These are phyloP conservation scores for Saccharomyces hybrid DNA, from an alignment of 1,139 yeast species.

Conservation along the genomic window DNA sequence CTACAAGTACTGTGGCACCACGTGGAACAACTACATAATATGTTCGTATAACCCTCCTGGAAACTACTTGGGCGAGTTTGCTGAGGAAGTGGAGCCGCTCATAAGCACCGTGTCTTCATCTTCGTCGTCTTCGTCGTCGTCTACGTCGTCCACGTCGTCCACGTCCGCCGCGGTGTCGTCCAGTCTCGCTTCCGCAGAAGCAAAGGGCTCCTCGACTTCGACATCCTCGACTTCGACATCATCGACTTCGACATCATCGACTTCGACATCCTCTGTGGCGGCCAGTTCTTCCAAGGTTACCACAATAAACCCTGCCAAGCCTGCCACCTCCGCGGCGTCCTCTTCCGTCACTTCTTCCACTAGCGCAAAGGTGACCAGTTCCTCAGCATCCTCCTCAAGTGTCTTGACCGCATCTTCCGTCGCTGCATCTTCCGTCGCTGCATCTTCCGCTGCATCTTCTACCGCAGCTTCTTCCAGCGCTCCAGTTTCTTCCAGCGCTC, in stretches of 20 bases:
- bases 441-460: not conserved
- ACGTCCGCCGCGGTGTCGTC: not conserved
- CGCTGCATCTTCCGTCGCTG: not conserved
- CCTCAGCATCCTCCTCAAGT: not conserved
- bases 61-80: conserved; percentile 41
- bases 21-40: conserved; percentile 49
- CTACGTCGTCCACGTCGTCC: not conserved
- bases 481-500: not conserved
- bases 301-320: not conserved
- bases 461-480: not conserved
- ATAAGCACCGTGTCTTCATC: not conserved
- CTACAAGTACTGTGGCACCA: conserved; percentile 39
- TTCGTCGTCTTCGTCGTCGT: not conserved
- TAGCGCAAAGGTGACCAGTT: not conserved
- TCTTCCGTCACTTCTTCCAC: not conserved
- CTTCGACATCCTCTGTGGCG: not conserved
- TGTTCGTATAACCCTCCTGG: conserved; percentile 61
- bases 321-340: not conserved
- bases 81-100: conserved; percentile 29
- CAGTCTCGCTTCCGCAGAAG: not conserved
- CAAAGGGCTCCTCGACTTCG: not conserved
- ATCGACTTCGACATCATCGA: not conserved
- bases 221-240: not conserved
- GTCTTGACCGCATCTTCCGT: not conserved
- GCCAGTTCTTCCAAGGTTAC: not conserved